Evolutionary conservation across 768 basidiomycete genomes (phyloP), one percentile per base, ranked within the genome.

Genomic region (Amanita fuliginea): DNA sequence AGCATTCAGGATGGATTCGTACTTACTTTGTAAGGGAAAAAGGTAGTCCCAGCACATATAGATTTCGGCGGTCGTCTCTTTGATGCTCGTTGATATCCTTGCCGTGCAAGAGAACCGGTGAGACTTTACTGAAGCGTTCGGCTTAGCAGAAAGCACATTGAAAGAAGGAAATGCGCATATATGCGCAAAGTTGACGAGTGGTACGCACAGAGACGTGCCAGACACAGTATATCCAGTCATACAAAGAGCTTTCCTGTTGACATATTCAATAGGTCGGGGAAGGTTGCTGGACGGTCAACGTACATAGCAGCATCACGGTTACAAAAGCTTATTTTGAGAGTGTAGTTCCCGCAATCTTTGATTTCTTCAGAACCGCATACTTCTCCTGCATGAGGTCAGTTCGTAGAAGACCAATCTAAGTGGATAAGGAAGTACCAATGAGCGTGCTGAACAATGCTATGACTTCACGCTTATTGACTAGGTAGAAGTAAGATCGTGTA

Each of bases 21-120:
- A 59, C 74, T 47, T 57, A 87, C 87, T 87, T 85, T 14, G 81
- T 81, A 30, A 90, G 71, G 56, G 84, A 81, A 57, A 89, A 89
- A 5, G 88, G 88, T 46, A 91, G 64, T 11, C 87, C 88, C 22
- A 91, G 78, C 35, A 89, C 86, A 55, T 91, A 91, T 36, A 91
- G 76, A 59, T 91, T 91, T 51, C 87, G 76, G 46, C 87, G 83
- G 56, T 80, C 74, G 56, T 72, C 55, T 52, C 60, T 55, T 42
- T 51, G 43, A 13, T 34, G 30, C 35, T 30, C 33, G 1, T 63
- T 55, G 49, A 57, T 46, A 45, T 57, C 55, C 18, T 59, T 52
- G 42, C 58, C 40, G 43, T 61, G 52, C 35, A 59, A 39, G 18
- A 57, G 52, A 50, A 70, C 59, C 11, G 68, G 59, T 11, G 66